These are phyloP conservation scores for Moniliophthora roreri DNA, from an alignment of 1,284 basidiomycete genomes.

Conservation along the genomic window DNA sequence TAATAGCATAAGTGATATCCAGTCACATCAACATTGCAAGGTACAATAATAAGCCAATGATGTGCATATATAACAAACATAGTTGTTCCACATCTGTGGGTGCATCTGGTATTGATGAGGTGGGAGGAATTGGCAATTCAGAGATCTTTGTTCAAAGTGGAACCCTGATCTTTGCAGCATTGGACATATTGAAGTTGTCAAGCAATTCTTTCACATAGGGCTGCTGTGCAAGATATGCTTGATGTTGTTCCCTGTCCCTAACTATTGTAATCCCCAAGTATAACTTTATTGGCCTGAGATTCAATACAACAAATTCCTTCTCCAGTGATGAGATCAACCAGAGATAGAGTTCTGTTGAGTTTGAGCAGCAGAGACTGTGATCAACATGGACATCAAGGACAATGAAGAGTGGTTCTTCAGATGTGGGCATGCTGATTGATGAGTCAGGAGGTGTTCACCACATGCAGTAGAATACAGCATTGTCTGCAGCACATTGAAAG, in stretches of 20 bases:
- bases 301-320: too few species aligned
- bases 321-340: too few species aligned
- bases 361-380: too few species aligned
- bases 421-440: conserved; percentile 12
- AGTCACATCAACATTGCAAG: background rate
- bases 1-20: conserved; percentile 3
- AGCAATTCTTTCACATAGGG: background rate
- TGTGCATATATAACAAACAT: too few species aligned
- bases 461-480: conserved; percentile 13
- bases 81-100: too few species aligned
- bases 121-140: conserved; percentile 46
- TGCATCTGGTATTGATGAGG: conserved; percentile 34
- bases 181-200: background rate
- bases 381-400: background rate
- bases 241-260: too few species aligned
- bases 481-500: conserved; percentile 13
- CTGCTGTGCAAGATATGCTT: too few species aligned
- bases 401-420: background rate
- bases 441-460: conserved; percentile 10
- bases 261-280: too few species aligned
- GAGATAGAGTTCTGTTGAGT: too few species aligned
- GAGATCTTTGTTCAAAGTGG: conserved; percentile 44
- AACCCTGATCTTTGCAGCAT: background rate
- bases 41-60: conserved; percentile 1
- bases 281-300: too few species aligned